Evolutionary conservation across 2,329 filamentous ascomycete species (phyloP), one percentile per base, ranked within the genome.

Genomic region (Pseudopithomyces maydicus): DNA sequence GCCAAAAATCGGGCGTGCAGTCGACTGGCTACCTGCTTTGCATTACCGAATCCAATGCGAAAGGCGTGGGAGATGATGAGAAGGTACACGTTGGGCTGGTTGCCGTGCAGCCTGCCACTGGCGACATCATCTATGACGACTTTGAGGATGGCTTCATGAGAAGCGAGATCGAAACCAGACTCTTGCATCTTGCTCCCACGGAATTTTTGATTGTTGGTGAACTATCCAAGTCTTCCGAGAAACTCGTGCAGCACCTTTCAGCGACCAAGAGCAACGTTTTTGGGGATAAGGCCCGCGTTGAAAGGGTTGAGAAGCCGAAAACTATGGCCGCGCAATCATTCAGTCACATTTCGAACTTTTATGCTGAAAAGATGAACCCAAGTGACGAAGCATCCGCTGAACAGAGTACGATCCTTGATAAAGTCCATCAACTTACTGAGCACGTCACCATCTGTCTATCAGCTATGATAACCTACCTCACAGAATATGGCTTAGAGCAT

Each of bases 61-160:
- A 93, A 65, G 88, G 88, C 8, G 88, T 83, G 76, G 92, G 92
- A 1, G 93, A 91, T 0, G 94, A 98, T 70, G 95, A 99, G 73
- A 96, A 91, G 70, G 94, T 98, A 1, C 87, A 95, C 54, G 88
- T 98, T 22, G 95, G 95, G 1, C 86, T 99, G 56, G 83, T 99
- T 20, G 95, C 95, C 23, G 95, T 99, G 4, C 95, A 99, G 69
- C 95, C 95, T 8, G 90, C 92, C 1, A 99, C 95, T 0, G 95
- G 95, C 54, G 94, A 98, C 74, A 92, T 99, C 66, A 90, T 98
- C 54, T 96, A 97, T 68, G 95, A 99, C 70, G 88, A 89, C 57
- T 99, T 99, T 67, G 92, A 98, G 66, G 95, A 99, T 70, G 92
- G 94, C 1, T 98, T 98, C 78, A 97, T 99, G 94, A 85, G 95